phyloP scores from a whole-genome alignment of 2,329 filamentous ascomycete genomes.

The Ascochyta pisi region DNA sequence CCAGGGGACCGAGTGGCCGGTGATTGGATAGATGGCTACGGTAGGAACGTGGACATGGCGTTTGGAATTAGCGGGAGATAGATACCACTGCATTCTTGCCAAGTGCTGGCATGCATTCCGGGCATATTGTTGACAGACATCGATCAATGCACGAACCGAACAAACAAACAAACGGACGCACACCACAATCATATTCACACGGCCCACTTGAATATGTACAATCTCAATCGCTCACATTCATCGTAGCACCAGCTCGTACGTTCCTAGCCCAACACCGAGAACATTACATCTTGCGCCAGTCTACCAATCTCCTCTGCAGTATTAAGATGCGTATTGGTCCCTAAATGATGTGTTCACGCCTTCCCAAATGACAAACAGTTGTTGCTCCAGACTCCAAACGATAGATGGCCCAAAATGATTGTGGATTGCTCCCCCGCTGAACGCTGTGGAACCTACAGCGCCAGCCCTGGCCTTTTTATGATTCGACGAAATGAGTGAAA shows the following conservation, averaged over 20 bases:
- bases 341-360: conserved; percentile 2
- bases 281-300: conserved; percentile 14
- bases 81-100: conserved; percentile 24
- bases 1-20: conserved; percentile 9
- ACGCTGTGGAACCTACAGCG: conserved; percentile 23
- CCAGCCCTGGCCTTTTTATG: conserved; percentile 23
- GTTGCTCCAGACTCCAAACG: conserved; percentile 24
- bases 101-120: conserved; percentile 27
- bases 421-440: conserved; percentile 20
- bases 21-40: background rate
- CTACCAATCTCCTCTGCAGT: conserved; percentile 13
- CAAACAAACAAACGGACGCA: background rate
- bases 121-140: background rate
- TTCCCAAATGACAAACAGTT: conserved; percentile 1
- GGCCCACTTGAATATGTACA: background rate
- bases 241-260: conserved; percentile 1
- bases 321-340: conserved; percentile 21
- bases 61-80: conserved; percentile 12
- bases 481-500: conserved; percentile 26
- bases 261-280: conserved; percentile 13
- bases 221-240: conserved; percentile 2
- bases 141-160: background rate
- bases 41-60: background rate
- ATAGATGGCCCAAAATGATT: conserved; percentile 18
- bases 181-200: background rate